Evolutionary conservation across 1,139 yeast genomes (phyloP).

Genomic region (Lodderomyces beijingensis): DNA sequence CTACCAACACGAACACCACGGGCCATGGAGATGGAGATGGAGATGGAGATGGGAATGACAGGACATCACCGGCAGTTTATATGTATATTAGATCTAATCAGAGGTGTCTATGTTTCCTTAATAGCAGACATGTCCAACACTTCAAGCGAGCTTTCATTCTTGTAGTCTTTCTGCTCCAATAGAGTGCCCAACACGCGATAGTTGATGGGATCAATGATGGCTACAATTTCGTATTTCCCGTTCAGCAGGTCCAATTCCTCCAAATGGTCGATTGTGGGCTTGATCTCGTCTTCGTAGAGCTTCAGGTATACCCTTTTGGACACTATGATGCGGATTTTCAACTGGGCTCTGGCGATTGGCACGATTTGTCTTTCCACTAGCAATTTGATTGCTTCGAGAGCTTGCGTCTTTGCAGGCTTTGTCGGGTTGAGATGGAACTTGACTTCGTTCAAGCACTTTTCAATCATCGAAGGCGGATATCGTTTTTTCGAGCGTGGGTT

Average conservation of each 20-base stretch:
- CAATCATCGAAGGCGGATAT: slow-evolving; percentile 92
- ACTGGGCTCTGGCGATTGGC: slow-evolving; percentile 91
- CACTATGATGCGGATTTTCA: slow-evolving; percentile 69
- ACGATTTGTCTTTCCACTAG: slow-evolving; percentile 75
- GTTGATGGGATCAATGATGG: slow-evolving; percentile 84
- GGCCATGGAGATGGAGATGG: background rate
- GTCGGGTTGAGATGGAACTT: slow-evolving; percentile 79
- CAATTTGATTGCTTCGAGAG: slow-evolving; percentile 83
- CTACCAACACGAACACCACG: background rate
- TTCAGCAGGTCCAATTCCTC: slow-evolving; percentile 48
- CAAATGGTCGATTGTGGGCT: slow-evolving; percentile 47
- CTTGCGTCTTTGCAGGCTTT: slow-evolving; percentile 81
- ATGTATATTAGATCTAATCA: too few relatives aligned
- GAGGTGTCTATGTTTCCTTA: slow-evolving; percentile 39
- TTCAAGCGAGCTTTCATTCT: slow-evolving; percentile 66
- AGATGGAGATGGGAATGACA: background rate
- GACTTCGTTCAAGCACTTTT: slow-evolving; percentile 74
- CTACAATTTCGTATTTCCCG: slow-evolving; percentile 56
- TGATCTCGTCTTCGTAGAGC: slow-evolving; percentile 43
- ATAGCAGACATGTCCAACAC: slow-evolving; percentile 89
- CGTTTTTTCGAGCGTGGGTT: slow-evolving; percentile 87
- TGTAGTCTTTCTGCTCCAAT: slow-evolving; percentile 44
- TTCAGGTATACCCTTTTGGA: slow-evolving; percentile 48
- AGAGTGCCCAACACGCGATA: slow-evolving; percentile 56
- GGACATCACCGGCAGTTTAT: background rate